Base-by-base conservation (phyloP, 768 basidiomycete genomes). In the Amanita exitialis region DNA sequence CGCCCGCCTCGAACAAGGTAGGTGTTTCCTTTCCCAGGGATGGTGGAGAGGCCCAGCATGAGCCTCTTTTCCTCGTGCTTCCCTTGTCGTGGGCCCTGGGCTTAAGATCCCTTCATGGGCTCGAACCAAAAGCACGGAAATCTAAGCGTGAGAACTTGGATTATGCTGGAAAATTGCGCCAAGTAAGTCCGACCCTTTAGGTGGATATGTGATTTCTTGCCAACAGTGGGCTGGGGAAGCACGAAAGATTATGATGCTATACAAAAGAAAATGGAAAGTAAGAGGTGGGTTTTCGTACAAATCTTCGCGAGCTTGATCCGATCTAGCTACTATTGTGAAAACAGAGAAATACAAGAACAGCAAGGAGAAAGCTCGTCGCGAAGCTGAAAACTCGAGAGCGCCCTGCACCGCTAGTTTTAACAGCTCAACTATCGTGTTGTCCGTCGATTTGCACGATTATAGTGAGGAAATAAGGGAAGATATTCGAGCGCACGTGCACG, bases 381-480 rank as follows among this genome's bases (percentile, higher is more conserved):
- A 89, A 44, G 83, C 88, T 1, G 88, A 94, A 56, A 95, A 59
- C 67, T 88, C 54, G 78, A 83, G 39, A 73, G 72, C 27, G 80
- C 86, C 10, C 79, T 79, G 54, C 67, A 80, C 41, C 80, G 90
- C 60, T 92, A 88, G 90, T 92, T n/a, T 51, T 6, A 47, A 25
- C 43, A 20, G 47, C 36, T 2, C 42, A 21, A 25, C 34, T 50
- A 46, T 16, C 4, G 1, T 45, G 47, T 23, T 18, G n/a, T 15
- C 28, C 45, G 10, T 34, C 47, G 25, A 36, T 18, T 9, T 9
- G 43, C 43, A 35, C 25, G 56, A 27, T 49, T 50, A 15, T 51
- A 93, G 92, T 58, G 90, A 95, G 51, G 91, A 96, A 65, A 83
- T 84, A 0, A 76, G 80, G 7, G 86, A 92, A 61, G 90, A 94